phyloP scores from a whole-genome alignment of 306 rosid species.

The Ormosia semicastrata region DNA sequence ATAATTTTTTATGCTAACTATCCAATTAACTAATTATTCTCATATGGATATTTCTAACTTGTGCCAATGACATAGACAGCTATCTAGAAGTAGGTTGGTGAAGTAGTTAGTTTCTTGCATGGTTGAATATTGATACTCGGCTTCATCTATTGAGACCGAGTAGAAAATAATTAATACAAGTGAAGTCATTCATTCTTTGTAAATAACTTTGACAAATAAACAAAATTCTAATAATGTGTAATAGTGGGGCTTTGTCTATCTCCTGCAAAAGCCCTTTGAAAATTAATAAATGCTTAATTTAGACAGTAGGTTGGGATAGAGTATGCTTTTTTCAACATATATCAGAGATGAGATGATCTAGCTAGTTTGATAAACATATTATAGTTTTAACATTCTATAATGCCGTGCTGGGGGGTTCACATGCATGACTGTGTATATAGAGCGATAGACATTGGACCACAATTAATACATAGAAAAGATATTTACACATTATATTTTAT shows the following conservation, averaged over 20 bases:
- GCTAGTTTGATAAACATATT: no score
- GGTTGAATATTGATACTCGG: not conserved
- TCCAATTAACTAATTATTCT: not conserved
- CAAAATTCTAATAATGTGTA: not conserved
- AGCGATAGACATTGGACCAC: not conserved
- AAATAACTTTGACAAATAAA: not conserved
- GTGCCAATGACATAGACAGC: not conserved
- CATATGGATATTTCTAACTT: not conserved
- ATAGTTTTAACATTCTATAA: no score
- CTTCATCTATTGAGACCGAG: not conserved
- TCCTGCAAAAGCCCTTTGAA: no score
- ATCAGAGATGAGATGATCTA: not conserved
- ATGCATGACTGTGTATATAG: not conserved
- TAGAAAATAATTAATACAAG: not conserved
- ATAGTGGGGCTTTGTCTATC: not conserved
- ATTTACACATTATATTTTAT: no score
- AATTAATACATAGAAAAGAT: not conserved
- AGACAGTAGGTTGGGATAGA: not conserved
- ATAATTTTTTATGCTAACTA: not conserved
- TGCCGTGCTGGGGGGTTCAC: not conserved
- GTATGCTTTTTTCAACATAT: not conserved
- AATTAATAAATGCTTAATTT: no score
- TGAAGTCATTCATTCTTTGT: not conserved
- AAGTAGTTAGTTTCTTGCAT: constrained; percentile 18
- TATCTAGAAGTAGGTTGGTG: not conserved